Evolutionary conservation across 2,329 filamentous ascomycete species (phyloP).

Genomic region (Ophiostoma sp.): DNA sequence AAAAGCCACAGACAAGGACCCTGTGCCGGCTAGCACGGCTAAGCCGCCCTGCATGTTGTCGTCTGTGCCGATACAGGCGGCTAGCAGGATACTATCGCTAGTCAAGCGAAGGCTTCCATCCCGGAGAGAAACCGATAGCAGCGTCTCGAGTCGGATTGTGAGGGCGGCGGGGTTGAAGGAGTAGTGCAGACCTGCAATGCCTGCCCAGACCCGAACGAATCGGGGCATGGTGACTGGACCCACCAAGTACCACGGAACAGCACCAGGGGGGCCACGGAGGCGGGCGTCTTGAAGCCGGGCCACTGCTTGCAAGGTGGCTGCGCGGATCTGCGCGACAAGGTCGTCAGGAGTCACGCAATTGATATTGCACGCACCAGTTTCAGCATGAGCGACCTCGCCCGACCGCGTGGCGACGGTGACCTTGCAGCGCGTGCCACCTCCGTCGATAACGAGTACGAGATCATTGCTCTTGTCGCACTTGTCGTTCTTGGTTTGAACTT

Average conservation of each 20-base stretch:
- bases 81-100: slow-evolving; percentile 18
- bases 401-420: slow-evolving; percentile 17
- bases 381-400: slow-evolving; percentile 13
- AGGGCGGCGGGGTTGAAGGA: slow-evolving; percentile 17
- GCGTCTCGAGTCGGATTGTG: slow-evolving; percentile 15
- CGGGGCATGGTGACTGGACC: background rate
- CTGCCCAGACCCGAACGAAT: slow-evolving; percentile 19
- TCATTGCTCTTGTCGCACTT: background rate
- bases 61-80: slow-evolving; percentile 17
- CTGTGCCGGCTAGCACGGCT: slow-evolving; percentile 14
- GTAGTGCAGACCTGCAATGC: slow-evolving; percentile 21
- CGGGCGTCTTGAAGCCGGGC: slow-evolving; percentile 1
- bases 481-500: background rate
- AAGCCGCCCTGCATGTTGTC: slow-evolving; percentile 15
- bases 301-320: slow-evolving; percentile 13
- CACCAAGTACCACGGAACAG: background rate
- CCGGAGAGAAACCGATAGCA: slow-evolving; percentile 10
- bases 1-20: slow-evolving; percentile 16
- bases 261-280: background rate
- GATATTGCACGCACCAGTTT: slow-evolving; percentile 21
- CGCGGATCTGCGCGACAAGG: slow-evolving; percentile 16
- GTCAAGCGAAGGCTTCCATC: slow-evolving; percentile 20
- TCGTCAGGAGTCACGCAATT: slow-evolving; percentile 18
- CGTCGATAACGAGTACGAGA: slow-evolving; percentile 21
- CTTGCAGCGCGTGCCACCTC: slow-evolving; percentile 21